Conservation (phyloP, 2,329 filamentous ascomycete species). For the Claviceps maximensis region DNA sequence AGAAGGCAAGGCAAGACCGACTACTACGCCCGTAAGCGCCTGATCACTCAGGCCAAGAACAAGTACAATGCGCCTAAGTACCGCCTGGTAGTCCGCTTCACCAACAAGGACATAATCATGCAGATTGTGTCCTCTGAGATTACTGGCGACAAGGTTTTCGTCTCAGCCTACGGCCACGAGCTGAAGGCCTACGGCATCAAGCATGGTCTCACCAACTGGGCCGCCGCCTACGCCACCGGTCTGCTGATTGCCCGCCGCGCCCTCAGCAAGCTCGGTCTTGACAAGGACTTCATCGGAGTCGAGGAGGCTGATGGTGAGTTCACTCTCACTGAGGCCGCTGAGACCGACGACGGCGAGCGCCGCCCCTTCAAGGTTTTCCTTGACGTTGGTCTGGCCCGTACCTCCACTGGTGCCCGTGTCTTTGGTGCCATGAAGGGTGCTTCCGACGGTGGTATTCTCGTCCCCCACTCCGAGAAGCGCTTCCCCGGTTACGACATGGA, state of each 20-base stretch:
- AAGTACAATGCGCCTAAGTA: conserved; percentile 99
- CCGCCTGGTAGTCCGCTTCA: conserved; percentile 97
- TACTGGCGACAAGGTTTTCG: conserved; percentile 93
- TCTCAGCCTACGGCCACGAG: conserved; percentile 89
- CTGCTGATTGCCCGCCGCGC: conserved; percentile 94
- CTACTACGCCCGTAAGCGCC: conserved; percentile 99
- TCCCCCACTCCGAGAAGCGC: conserved; percentile 98
- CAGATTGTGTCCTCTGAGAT: conserved; percentile 97
- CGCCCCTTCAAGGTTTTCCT: conserved; percentile 99
- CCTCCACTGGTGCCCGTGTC: conserved; percentile 95
- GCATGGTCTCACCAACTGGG: conserved; percentile 99
- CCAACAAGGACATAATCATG: conserved; percentile 97
- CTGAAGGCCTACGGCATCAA: conserved; percentile 93
- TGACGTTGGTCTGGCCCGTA: conserved; percentile 93
- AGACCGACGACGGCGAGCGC: conserved; percentile 82
- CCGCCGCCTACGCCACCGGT: conserved; percentile 91
- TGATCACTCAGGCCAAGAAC: conserved; percentile 99
- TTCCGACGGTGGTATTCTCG: conserved; percentile 90
- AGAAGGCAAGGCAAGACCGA: conserved; percentile 95
- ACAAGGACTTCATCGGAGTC: conserved; percentile 86
- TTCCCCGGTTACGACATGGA: conserved; percentile 99
- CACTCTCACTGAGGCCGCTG: conserved; percentile 85
- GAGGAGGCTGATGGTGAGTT: conserved; percentile 96
- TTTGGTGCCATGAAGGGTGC: conserved; percentile 99
- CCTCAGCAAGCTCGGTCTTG: conserved; percentile 91